Evolutionary conservation across 495 filamentous ascomycete genomes (phyloP).

Genomic region (Neurospora hispaniola): DNA sequence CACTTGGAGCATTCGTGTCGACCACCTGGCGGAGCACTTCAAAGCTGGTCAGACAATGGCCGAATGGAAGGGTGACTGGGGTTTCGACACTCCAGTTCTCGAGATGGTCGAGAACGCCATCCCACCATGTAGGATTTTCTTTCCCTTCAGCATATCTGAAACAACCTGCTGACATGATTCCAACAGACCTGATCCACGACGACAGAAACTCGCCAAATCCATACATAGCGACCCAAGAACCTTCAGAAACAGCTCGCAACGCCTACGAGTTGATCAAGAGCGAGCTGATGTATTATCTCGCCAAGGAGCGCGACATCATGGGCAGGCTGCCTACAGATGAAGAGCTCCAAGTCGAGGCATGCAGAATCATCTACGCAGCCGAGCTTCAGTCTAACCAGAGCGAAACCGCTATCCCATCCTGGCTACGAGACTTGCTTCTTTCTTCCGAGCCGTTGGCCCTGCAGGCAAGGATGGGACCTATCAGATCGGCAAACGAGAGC

Average conservation of each 20-base stretch:
- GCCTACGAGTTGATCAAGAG: conserved; percentile 43
- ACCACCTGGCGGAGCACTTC: conserved; percentile 62
- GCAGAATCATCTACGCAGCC: conserved; percentile 30
- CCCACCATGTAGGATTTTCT: conserved; percentile 42
- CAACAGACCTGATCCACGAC: conserved; percentile 44
- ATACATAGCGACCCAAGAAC: conserved; percentile 28
- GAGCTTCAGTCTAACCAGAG: conserved; percentile 21
- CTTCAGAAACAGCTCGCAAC: conserved; percentile 27
- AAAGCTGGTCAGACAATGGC: conserved; percentile 55
- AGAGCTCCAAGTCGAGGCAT: conserved; percentile 35
- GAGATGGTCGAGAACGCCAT: conserved; percentile 55
- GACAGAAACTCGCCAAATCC: conserved; percentile 40
- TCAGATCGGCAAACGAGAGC: conserved; percentile 22
- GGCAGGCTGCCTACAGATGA: conserved; percentile 27
- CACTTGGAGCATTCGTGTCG: conserved; percentile 50
- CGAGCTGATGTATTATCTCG: conserved; percentile 34
- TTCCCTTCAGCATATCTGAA: conserved; percentile 1
- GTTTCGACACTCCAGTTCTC: conserved; percentile 49
- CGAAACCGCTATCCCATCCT: conserved; percentile 26
- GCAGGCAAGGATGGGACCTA: conserved; percentile 27
- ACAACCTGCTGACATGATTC: conserved; percentile 4
- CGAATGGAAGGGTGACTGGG: conserved; percentile 66
- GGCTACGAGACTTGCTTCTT: conserved; percentile 45
- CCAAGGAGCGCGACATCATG: conserved; percentile 18
- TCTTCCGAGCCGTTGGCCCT: conserved; percentile 24